Evolutionary conservation across 2,329 filamentous ascomycete species (phyloP), one percentile per base, ranked within the genome.

Genomic region (Xylaria sp.): DNA sequence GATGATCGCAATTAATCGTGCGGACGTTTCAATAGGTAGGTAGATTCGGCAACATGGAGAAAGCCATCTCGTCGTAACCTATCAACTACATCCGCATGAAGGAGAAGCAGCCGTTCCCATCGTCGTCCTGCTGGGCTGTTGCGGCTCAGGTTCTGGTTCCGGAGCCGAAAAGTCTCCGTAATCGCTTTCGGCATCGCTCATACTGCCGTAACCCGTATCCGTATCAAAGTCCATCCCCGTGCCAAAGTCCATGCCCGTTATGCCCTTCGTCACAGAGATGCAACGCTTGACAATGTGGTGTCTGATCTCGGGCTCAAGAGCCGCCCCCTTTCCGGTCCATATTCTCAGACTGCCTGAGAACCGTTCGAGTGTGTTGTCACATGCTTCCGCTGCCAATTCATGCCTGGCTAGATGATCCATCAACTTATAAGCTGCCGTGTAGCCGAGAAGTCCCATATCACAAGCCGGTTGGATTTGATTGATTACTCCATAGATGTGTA

Each of bases 211-310:
- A 6, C 84, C 84, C 1, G 80, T 76, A 44, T 73, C 71, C 3
- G 70, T 79, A 65, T 87, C 84, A 10, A 76, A 72, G 59, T 84
- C 80, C 79, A 87, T 85, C 7, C 84, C 83, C 6, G 85, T 79
- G 65, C 87, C 84, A 10, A 76, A 72, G 59, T 84, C 80, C 79
- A 87, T 85, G 7, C 84, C 83, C 6, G 85, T 78, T 44, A 83
- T 74, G 54, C 74, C 78, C 69, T 83, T 84, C 11, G 80, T 83
- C 42, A 87, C 78, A 9, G 72, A 68, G 16, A 87, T 70, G 61
- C 84, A 87, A 55, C 78, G 76, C 54, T 82, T 78, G 2, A 87
- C 79, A 65, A 86, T 78, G 63, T 76, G 75, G 58, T 78, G 76
- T 59, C 83, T 79, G n/a, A 83, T 72, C 11, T 78, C 76, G 1